A percentile compares a stretch with the other conserved stretches of the same genome.
Conservation (phyloP, 345 rosid species). For the Combretum micranthum region DNA sequence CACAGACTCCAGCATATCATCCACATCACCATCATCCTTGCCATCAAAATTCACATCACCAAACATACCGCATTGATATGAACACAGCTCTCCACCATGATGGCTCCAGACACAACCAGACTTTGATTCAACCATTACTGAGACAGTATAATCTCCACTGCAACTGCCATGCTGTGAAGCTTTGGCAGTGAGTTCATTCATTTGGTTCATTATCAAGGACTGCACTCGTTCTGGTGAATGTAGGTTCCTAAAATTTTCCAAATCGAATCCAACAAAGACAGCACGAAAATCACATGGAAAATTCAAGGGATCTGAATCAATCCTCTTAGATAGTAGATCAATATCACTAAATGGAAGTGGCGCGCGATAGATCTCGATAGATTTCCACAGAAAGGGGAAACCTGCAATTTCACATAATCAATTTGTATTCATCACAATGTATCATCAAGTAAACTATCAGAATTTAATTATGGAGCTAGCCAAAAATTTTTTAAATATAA, state of each 20-base stretch:
- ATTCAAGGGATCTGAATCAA: constrained; percentile 32
- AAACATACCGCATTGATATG: constrained; percentile 47
- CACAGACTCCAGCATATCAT: constrained; percentile 45
- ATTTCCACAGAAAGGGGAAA: constrained; percentile 71
- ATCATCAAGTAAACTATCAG: neutral
- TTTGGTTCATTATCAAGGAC: constrained; percentile 32
- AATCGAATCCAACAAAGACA: constrained; percentile 38
- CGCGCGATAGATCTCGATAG: constrained; percentile 88
- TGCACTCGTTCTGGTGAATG: constrained; percentile 24
- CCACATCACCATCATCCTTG: constrained; percentile 40
- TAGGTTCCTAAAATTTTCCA: constrained; percentile 7
- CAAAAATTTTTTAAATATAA: too few relatives aligned
- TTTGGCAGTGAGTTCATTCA: constrained; percentile 30
- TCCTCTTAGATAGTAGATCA: constrained; percentile 41
- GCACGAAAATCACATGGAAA: constrained; percentile 72
- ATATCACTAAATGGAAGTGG: constrained; percentile 78
- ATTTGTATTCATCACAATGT: neutral
- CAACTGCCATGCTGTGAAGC: constrained; percentile 48
- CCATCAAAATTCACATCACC: constrained; percentile 24
- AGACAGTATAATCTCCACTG: constrained; percentile 38
- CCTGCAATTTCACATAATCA: constrained; percentile 26
- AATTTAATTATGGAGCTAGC: neutral
- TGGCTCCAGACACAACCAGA: constrained; percentile 22
- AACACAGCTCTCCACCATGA: constrained; percentile 11
- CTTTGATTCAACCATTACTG: constrained; percentile 38